Conservation (phyloP, 495 filamentous ascomycete genomes). For the Hypoxylon fuscum region DNA sequence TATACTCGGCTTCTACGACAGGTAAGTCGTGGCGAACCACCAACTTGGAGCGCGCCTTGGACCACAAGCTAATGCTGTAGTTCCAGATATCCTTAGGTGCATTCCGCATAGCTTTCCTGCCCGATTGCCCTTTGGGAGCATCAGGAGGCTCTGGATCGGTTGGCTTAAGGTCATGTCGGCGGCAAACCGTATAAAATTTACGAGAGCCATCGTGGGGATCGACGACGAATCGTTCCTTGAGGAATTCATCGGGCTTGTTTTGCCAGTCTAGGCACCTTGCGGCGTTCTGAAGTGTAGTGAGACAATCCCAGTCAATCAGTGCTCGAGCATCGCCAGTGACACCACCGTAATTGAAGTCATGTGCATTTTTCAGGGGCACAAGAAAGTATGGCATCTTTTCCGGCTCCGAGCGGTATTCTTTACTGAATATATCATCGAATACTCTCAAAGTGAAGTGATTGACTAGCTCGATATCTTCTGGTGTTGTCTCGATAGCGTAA, state of each 20-base stretch:
- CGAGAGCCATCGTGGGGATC: slow-evolving; percentile 80
- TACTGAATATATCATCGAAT: slow-evolving; percentile 90
- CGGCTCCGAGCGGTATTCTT: slow-evolving; percentile 71
- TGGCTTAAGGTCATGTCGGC: slow-evolving; percentile 56
- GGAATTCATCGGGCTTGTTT: slow-evolving; percentile 62
- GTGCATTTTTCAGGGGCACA: slow-evolving; percentile 63
- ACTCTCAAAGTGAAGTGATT: slow-evolving; percentile 76
- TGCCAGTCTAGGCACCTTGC: slow-evolving; percentile 56
- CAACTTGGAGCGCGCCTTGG: slow-evolving; percentile 37
- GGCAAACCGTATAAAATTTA: slow-evolving; percentile 61
- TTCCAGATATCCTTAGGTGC: slow-evolving; percentile 49
- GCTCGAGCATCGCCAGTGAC: slow-evolving; percentile 32
- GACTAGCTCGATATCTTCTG: slow-evolving; percentile 59
- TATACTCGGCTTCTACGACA: slow-evolving; percentile 76
- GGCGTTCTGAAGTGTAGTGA: slow-evolving; percentile 54
- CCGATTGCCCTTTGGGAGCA: slow-evolving; percentile 36
- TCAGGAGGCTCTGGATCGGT: slow-evolving; percentile 51
- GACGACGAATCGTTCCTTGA: slow-evolving; percentile 72
- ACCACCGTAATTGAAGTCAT: slow-evolving; percentile 39
- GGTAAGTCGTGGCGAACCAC: slow-evolving; percentile 71
- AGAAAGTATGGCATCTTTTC: slow-evolving; percentile 86
- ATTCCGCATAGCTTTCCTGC: slow-evolving; percentile 36
- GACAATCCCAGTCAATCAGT: slow-evolving; percentile 72
- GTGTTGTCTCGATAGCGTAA: slow-evolving; percentile 51
- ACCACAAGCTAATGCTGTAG: slow-evolving; percentile 56